Evolutionary conservation across 2,329 filamentous ascomycete species (phyloP), one percentile per base, ranked within the genome.

Genomic region (Diaporthe citri): DNA sequence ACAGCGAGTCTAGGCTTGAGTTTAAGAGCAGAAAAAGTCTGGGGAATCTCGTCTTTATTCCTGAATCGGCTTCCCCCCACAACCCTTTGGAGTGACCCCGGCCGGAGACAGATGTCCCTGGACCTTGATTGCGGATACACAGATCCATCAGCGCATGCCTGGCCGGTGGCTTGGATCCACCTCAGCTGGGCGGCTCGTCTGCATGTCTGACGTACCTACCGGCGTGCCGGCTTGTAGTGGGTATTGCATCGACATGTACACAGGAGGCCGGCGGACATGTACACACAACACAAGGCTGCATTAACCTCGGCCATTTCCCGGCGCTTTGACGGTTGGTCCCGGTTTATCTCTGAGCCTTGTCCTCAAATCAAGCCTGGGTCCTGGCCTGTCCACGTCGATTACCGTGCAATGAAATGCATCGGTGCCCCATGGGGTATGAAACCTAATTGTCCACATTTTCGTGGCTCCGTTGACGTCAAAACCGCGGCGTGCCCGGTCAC

Each of bases 401-500:
- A 34, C 62, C 22, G 62, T 67, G 62, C 43, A 67, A 48, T 34
- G 22, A 7, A 51, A n/a, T 51, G 31, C 62, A 52, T 52, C 46
- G 62, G 51, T 67, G 62, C 62, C 62, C 62, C 62, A 48, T 67
- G 62, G 62, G 62, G 62, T 67, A 51, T 67, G 62, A 52, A 52
- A 67, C 62, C 46, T 22, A 48, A 39, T 12, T 51, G 43, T 67
- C 62, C 62, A 67, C 62, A 67, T 67, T 67, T 67, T 25, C 28
- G 20, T 34, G 60, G 43, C 43, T 34, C 46, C 22, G 31, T 34
- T 67, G 62, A 67, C 62, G 43, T 67, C 31, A 67, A 67, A 67
- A 5, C 20, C 46, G 62, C 62, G 43, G 46, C 62, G 62, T 67
- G 62, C 62, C 43, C 62, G 62, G 62, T 28, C 10, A 12, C 36